Evolutionary conservation across 148 eudicot species (phyloP).

Genomic region (Rhododendron simsii): DNA sequence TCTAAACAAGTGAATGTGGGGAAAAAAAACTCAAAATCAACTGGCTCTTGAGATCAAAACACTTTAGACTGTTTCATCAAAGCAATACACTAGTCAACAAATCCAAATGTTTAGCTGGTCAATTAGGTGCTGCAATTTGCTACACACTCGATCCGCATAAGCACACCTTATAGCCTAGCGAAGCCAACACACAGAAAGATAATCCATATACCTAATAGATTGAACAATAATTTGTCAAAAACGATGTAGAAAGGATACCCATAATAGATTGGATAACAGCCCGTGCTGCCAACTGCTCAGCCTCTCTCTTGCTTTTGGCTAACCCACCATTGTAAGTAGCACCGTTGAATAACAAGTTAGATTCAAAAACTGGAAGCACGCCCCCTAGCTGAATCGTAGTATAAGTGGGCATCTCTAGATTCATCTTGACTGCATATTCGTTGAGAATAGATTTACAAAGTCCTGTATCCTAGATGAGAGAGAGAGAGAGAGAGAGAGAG

Average conservation of each 20-base stretch:
- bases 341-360: no score
- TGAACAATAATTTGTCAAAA: neutral
- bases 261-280: conserved; percentile 45
- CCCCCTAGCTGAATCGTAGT: conserved; percentile 30
- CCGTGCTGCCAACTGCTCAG: conserved; percentile 52
- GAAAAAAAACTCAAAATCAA: no score
- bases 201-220: conserved; percentile 8
- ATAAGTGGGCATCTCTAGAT: conserved; percentile 38
- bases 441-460: conserved; percentile 61
- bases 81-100: no score
- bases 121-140: no score
- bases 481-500: neutral
- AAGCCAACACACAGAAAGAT: no score
- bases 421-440: conserved; percentile 58
- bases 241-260: conserved; percentile 32
- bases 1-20: no score
- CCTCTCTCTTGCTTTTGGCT: conserved; percentile 52
- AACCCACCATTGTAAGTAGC: neutral
- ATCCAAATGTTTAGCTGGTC: no score
- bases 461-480: conserved; percentile 35
- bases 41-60: no score
- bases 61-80: no score
- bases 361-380: conserved; percentile 29
- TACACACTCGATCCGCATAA: no score
- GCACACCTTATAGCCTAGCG: no score